phyloP scores from a whole-genome alignment of 352 stramenopile species.

The Globisporangium acanthophoron region DNA sequence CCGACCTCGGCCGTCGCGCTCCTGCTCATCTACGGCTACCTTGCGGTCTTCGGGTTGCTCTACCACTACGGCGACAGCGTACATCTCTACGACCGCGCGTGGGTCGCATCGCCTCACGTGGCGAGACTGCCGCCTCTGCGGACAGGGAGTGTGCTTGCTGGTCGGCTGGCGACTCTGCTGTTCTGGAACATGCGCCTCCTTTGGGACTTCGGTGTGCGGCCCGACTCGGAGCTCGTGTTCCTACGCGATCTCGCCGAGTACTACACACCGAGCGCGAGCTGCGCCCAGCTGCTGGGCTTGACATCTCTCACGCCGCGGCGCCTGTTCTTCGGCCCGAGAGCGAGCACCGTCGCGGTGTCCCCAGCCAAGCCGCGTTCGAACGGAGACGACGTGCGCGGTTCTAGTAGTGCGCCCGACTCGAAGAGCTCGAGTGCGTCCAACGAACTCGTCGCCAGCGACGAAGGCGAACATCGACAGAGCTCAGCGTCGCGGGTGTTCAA shows the following conservation, averaged over 20 bases:
- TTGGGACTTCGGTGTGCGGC: slow-evolving; percentile 23
- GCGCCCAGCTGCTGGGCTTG: slow-evolving; percentile 2
- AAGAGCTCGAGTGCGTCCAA: background rate
- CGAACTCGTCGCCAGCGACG: background rate
- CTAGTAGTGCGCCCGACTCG: background rate
- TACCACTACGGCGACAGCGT: slow-evolving; percentile 15
- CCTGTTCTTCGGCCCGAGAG: slow-evolving; percentile 1
- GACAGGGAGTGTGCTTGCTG: slow-evolving; percentile 15
- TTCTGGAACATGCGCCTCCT: slow-evolving; percentile 24
- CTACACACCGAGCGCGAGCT: slow-evolving; percentile 9
- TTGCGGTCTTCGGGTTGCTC: slow-evolving; percentile 17
- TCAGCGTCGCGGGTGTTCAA: background rate
- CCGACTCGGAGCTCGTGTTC: slow-evolving; percentile 23
- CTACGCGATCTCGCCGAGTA: slow-evolving; percentile 23
- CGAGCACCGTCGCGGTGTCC: background rate
- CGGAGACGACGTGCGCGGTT: background rate
- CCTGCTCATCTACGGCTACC: slow-evolving; percentile 19
- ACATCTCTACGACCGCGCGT: slow-evolving; percentile 7
- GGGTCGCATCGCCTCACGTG: background rate
- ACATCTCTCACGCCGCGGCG: background rate
- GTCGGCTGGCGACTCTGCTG: slow-evolving; percentile 19
- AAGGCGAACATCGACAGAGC: background rate
- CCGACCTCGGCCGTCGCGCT: slow-evolving; percentile 11
- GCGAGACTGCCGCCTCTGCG: background rate
- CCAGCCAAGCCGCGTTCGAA: background rate